Evolutionary conservation across 495 filamentous ascomycete genomes (phyloP), one percentile per base, ranked within the genome.

Genomic region (Talaromyces trachyspermus): DNA sequence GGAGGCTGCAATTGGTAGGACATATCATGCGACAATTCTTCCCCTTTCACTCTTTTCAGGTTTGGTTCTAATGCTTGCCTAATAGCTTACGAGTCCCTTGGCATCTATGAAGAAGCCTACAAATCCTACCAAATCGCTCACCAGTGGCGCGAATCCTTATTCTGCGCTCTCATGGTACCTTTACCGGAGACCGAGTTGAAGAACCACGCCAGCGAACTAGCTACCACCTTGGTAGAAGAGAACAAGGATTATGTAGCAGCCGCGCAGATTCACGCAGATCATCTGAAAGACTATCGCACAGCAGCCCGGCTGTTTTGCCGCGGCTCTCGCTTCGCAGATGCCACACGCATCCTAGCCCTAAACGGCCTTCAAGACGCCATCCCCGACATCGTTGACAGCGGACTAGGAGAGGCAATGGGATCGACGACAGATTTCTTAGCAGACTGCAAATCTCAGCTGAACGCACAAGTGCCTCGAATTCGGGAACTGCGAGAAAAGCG

Each of bases 91-190:
- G 91, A 96, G 66, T 95, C 79, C 26, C 81, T 98, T n/a, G 62
- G 64, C 8, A 71, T 86, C 51, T 85, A 86, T 56, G 48, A 66
- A 12, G 68, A 78, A 22, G 92, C 92, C 2, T 86, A 82, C 50
- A 78, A 79, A 54, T 84, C 80, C 57, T 98, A 91, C 65, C 79
- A 84, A 47, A 76, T 80, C 11, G 86, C 88, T n/a, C 81, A 84
- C 23, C 78, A 81, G 55, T 98, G 92, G 92, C 86, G 84, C 49
- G 90, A 97, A 63, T 85, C 86, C 9, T 75, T 98, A 50, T 89
- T 84, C 64, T 72, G 70, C 49, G 86, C 87, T 5, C 78, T 80
- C 46, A 78, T 86, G 53, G 78, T 81, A 4, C 74, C 80, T 11
- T 53, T 90, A 4, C 59, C 78, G 0, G 42, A 65, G 3, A 58